A percentile compares a stretch with the other conserved stretches of the same genome.
Evolutionary conservation across 179 eudicot species (phyloP).

Genomic region (Gypsophila paniculata): DNA sequence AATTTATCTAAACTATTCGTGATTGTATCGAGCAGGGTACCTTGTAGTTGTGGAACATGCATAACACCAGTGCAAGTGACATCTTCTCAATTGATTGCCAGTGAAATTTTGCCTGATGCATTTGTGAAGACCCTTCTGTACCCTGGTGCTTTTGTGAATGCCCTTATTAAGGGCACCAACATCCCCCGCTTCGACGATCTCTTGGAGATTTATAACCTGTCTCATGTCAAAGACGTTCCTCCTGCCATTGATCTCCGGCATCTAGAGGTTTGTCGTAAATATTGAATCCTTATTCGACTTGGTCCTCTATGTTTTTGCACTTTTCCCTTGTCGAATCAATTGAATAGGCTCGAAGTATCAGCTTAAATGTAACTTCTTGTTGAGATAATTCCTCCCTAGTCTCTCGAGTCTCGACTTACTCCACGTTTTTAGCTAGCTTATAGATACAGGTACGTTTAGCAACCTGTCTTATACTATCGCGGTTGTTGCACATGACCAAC

Average conservation of each 20-base stretch:
- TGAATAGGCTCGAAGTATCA: background rate
- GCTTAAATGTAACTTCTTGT: no score
- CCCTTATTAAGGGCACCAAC: constrained; percentile 27
- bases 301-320: background rate
- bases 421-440: no score
- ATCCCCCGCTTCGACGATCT: constrained; percentile 38
- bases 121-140: constrained; percentile 42
- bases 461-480: background rate
- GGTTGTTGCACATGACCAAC: background rate
- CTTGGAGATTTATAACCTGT: constrained; percentile 33
- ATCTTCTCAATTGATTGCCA: constrained; percentile 44
- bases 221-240: constrained; percentile 23
- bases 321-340: background rate
- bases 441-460: no score
- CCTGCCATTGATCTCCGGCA: constrained; percentile 34
- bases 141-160: constrained; percentile 44
- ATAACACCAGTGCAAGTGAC: constrained; percentile 47
- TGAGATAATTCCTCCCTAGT: no score
- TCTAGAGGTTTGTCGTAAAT: constrained; percentile 55
- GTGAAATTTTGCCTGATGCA: constrained; percentile 40
- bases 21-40: constrained; percentile 36
- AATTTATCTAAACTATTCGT: background rate
- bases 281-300: background rate
- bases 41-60: constrained; percentile 55
- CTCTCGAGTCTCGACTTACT: no score